phyloP scores from a whole-genome alignment of 352 stramenopile species.

The Saprolegnia diclina region DNA sequence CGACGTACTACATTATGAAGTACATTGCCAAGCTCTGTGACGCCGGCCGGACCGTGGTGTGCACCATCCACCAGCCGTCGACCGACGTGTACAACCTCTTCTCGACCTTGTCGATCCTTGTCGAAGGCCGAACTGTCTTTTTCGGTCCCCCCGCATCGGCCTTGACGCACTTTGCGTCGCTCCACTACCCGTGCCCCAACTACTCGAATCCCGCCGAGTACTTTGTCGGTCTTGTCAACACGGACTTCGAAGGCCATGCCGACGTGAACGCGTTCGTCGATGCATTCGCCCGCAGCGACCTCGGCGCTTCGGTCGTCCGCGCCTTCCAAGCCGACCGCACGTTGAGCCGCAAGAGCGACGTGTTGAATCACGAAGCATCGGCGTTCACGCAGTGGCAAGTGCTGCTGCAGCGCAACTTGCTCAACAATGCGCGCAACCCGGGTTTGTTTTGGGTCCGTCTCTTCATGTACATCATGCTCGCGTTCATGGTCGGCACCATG shows the following conservation, averaged over 20 bases:
- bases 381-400: conserved; percentile 39
- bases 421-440: conserved; percentile 62
- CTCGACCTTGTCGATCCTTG: conserved; percentile 50
- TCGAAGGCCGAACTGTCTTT: conserved; percentile 71
- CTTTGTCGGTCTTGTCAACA: conserved; percentile 48
- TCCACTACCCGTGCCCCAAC: conserved; percentile 35
- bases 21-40: conserved; percentile 35
- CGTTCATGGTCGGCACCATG: conserved; percentile 66
- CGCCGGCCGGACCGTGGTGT: conserved; percentile 46
- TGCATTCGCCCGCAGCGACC: conserved; percentile 28
- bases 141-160: conserved; percentile 44
- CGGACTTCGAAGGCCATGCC: conserved; percentile 46
- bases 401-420: conserved; percentile 45
- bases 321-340: conserved; percentile 28
- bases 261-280: conserved; percentile 34
- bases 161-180: conserved; percentile 36
- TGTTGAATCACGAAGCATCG: conserved; percentile 41
- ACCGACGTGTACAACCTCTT: conserved; percentile 60
- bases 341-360: conserved; percentile 25
- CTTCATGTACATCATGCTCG: conserved; percentile 65
- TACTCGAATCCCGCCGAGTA: conserved; percentile 58
- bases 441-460: conserved; percentile 64
- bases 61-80: conserved; percentile 64
- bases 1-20: conserved; percentile 46
- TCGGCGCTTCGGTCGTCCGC: background rate